phyloP scores from a whole-genome alignment of 345 rosid genomes.

The Adansonia digitata region DNA sequence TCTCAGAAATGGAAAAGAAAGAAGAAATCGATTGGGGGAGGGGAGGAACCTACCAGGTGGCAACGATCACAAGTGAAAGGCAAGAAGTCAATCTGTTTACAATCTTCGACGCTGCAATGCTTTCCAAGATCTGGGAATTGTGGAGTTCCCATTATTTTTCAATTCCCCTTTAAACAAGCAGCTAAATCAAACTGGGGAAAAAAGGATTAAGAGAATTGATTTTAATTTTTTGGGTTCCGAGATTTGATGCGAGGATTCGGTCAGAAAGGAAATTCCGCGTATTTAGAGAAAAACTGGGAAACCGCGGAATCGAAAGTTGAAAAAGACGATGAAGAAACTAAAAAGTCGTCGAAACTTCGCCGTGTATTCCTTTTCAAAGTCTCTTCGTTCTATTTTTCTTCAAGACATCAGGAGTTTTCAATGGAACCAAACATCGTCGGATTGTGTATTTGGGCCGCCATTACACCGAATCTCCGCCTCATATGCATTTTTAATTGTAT shows the following conservation, averaged over 20 bases:
- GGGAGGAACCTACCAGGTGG: conserved; percentile 44
- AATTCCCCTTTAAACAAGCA: neutral
- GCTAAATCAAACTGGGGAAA: neutral
- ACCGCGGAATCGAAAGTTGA: neutral
- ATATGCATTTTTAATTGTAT: too few species aligned
- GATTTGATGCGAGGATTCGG: neutral
- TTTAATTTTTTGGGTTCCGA: neutral
- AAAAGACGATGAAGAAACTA: neutral
- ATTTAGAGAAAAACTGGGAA: neutral
- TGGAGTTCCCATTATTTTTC: conserved; percentile 72
- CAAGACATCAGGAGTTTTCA: neutral
- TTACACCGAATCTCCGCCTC: neutral
- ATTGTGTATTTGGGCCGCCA: neutral
- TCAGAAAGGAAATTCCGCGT: neutral
- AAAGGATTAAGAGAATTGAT: neutral
- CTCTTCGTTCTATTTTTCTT: neutral
- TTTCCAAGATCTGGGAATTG: conserved; percentile 94
- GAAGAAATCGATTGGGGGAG: neutral
- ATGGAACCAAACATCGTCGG: neutral
- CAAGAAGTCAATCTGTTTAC: conserved; percentile 88
- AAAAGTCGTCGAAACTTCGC: neutral
- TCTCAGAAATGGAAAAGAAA: neutral
- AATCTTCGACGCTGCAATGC: conserved; percentile 74
- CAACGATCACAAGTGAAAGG: conserved; percentile 97
- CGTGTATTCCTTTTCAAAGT: neutral